A percentile compares a stretch with the other conserved stretches of the same genome.
These are phyloP conservation scores for Candida dajiaensis DNA, from an alignment of 805 yeast species.

Conservation along the genomic window DNA sequence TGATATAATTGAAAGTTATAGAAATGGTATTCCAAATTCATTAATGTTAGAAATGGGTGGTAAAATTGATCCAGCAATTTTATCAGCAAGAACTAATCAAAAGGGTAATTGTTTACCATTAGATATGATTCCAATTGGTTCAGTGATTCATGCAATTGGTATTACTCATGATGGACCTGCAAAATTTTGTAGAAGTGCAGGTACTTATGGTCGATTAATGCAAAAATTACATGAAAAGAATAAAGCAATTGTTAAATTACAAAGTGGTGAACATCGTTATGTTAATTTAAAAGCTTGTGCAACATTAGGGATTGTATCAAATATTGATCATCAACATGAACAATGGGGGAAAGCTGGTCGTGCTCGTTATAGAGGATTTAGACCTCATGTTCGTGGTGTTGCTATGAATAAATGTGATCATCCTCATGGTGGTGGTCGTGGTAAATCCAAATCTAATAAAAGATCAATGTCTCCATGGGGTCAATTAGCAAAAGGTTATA, in stretches of 20 bases:
- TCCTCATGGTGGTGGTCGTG: conserved; percentile 99
- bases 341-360: conserved; percentile 97
- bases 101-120: conserved; percentile 95
- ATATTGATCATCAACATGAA: conserved; percentile 84
- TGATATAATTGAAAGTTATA: conserved; percentile 82
- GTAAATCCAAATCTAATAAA: conserved; percentile 95
- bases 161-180: conserved; percentile 72
- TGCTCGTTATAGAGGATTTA: conserved; percentile 82
- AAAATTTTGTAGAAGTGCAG: conserved; percentile 89
- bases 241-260: conserved; percentile 73
- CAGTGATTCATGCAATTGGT: conserved; percentile 84
- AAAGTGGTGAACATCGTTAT: conserved; percentile 91
- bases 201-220: conserved; percentile 84
- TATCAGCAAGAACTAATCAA: conserved; percentile 80
- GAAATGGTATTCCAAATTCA: conserved; percentile 78
- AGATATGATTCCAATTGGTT: conserved; percentile 90
- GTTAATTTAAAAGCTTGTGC: conserved; percentile 85
- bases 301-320: conserved; percentile 88
- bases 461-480: conserved; percentile 97
- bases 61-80: conserved; percentile 82
- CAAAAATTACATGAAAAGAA: conserved; percentile 67
- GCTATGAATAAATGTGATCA: conserved; percentile 98
- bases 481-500: conserved; percentile 82
- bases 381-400: conserved; percentile 96
- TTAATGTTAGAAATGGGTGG: conserved; percentile 84